Evolutionary conservation across 768 basidiomycete species (phyloP).

Genomic region (Agrocybe chaxingu): DNA sequence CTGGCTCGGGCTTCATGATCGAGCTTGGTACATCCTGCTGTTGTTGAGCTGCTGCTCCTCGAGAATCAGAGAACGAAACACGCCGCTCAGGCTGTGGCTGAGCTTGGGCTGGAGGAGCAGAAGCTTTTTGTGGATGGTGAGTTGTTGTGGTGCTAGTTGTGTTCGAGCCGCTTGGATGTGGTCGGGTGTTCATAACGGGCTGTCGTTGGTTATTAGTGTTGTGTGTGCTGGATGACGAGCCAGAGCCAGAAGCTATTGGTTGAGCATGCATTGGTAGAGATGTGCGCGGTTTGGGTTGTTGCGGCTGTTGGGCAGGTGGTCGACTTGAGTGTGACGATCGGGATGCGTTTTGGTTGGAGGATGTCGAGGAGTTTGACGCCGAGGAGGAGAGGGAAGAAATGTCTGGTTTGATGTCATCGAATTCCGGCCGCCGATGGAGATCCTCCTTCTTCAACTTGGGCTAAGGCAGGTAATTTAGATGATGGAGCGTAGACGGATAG

Average conservation of each 20-base stretch:
- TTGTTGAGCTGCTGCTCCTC: constrained; percentile 8
- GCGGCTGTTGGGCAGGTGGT: constrained; percentile 16
- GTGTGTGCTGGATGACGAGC: constrained; percentile 3
- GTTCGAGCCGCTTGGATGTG: constrained; percentile 10
- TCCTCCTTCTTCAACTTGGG: constrained; percentile 66
- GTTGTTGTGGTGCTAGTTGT: constrained; percentile 31
- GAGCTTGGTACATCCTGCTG: neutral
- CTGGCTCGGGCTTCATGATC: constrained; percentile 5
- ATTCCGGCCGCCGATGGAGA: constrained; percentile 70
- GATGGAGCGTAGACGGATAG: neutral
- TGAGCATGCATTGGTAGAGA: constrained; percentile 40
- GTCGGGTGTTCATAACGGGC: constrained; percentile 9
- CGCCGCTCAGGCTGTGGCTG: constrained; percentile 10
- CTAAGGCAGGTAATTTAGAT: constrained; percentile 28
- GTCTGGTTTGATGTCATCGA: constrained; percentile 43
- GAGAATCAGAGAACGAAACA: constrained; percentile 11
- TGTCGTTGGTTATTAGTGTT: constrained; percentile 2
- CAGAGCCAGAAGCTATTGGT: constrained; percentile 11
- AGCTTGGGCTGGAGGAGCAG: constrained; percentile 7
- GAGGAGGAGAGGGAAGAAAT: constrained; percentile 8
- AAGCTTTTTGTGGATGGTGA: constrained; percentile 10
- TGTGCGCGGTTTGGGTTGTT: constrained; percentile 23
- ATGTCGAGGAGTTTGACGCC: constrained; percentile 5
- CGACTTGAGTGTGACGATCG: constrained; percentile 8
- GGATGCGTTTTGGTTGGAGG: constrained; percentile 7